Percentiles rank a stretch among this genome's conserved stretches.
These are phyloP conservation scores for Adansonia grandidieri DNA, from an alignment of 441 rosid species.

Conservation along the genomic window DNA sequence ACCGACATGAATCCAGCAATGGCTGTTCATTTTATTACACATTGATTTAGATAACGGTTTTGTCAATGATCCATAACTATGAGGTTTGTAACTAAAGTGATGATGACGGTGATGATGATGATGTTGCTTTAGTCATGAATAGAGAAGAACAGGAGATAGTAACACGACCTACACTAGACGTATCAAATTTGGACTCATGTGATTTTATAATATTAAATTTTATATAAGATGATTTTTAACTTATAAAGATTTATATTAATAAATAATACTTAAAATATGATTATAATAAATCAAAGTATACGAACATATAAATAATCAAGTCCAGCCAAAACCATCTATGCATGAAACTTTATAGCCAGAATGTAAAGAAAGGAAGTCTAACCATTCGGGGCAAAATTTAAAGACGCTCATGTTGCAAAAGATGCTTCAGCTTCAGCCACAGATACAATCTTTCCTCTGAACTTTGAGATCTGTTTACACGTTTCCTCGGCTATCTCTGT, in stretches of 20 bases:
- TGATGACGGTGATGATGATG: background rate
- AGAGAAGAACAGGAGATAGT: background rate
- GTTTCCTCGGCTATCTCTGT: background rate
- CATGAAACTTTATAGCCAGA: background rate
- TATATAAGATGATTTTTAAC: too few relatives aligned
- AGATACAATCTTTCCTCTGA: background rate
- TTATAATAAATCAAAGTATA: too few relatives aligned
- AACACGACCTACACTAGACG: too few relatives aligned
- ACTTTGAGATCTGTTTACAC: background rate
- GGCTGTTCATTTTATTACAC: too few relatives aligned
- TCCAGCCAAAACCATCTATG: too few relatives aligned
- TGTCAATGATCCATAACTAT: background rate
- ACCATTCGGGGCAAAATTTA: slow-evolving; percentile 16
- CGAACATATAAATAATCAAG: too few relatives aligned
- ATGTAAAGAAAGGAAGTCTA: background rate
- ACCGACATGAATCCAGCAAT: too few relatives aligned
- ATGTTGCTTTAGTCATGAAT: background rate
- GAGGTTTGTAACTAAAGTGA: background rate
- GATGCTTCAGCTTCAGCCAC: background rate
- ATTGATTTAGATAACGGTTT: background rate
- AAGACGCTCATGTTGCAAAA: background rate
- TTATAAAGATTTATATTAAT: too few relatives aligned
- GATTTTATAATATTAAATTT: too few relatives aligned
- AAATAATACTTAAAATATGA: too few relatives aligned
- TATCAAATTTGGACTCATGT: too few relatives aligned